Evolutionary conservation across 108 stramenopile species (phyloP), one percentile per base, ranked within the genome.

Genomic region (Chaetoceros muelleri): DNA sequence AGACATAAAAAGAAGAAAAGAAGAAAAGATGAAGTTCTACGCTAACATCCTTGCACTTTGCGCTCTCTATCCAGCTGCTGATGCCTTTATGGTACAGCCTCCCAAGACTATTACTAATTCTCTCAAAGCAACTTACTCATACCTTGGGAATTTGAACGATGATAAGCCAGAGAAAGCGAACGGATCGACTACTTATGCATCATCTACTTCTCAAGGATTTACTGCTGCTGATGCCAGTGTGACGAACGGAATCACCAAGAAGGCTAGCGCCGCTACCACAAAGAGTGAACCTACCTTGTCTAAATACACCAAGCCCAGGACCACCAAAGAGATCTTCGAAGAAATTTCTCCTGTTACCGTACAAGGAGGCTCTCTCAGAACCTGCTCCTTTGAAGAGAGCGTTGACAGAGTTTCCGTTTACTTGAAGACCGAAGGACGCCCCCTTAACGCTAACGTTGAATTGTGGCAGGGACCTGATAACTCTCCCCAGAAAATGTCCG

Each of bases 381-480:
- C 87, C 7, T 87, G 85, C 80, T 75, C 75, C n/a, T 73, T 82
- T 46, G 65, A 70, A 24, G 71, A 62, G 52, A 71, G 81, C 56
- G 68, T 80, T 21, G 80, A 82, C 34, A 58, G 80, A 22, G 72
- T 80, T 1, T 81, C 84, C 56, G 79, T 88, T 26, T 58, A 76
- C 52, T 64, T 88, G 68, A 78, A 76, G 66, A 84, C 82, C 17
- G 82, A 82, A 61, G 87, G 87, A 54, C 83, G 82, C 71, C 87
- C 87, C 18, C 64, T 89, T n/a, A 67, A 80, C 52, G 84, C 83
- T 53, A 67, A 89, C 52, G 62, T 89, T 30, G 81, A 85, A 48
- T 52, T 89, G 10, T 85, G 83, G 83, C 79, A 85, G 30, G 83
- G 83, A 48, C 87, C 87, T 21, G 79, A 82, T 46, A 82, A 84